Percentiles rank a stretch among this genome's conserved stretches.
Evolutionary conservation across 2,329 filamentous ascomycete genomes (phyloP).

Genomic region (Intubia oerlemansii): DNA sequence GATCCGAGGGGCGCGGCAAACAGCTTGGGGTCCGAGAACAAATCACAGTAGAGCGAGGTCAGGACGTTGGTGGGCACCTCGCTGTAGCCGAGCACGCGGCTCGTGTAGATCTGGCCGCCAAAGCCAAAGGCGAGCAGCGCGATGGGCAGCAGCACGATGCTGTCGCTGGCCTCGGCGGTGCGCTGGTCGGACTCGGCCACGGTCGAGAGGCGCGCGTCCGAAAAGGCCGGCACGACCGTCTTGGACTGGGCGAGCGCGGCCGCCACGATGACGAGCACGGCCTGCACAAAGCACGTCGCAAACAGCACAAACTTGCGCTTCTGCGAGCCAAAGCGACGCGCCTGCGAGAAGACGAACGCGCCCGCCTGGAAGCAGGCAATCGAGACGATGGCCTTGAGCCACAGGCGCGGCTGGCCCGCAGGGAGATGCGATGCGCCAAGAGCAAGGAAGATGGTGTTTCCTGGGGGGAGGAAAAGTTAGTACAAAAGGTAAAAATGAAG

Average conservation of each 20-base stretch:
- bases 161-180: slow-evolving; percentile 17
- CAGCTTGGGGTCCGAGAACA: slow-evolving; percentile 27
- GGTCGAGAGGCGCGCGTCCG: slow-evolving; percentile 9
- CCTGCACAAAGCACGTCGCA: slow-evolving; percentile 32
- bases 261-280: slow-evolving; percentile 25
- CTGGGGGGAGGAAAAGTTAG: too few species aligned
- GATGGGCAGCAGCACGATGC: slow-evolving; percentile 15
- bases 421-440: slow-evolving; percentile 36
- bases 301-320: slow-evolving; percentile 46
- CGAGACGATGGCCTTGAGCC: slow-evolving; percentile 52
- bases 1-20: slow-evolving; percentile 18
- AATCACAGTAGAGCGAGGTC: slow-evolving; percentile 30
- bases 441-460: slow-evolving; percentile 63
- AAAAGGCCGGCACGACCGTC: slow-evolving; percentile 21
- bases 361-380: slow-evolving; percentile 51
- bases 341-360: slow-evolving; percentile 47
- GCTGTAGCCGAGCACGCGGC: slow-evolving; percentile 26
- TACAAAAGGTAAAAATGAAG: too few species aligned
- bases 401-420: slow-evolving; percentile 30
- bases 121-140: slow-evolving; percentile 31
- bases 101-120: slow-evolving; percentile 32
- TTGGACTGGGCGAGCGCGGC: slow-evolving; percentile 27
- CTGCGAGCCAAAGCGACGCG: slow-evolving; percentile 32
- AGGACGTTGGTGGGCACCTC: slow-evolving; percentile 34
- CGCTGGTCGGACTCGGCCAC: slow-evolving; percentile 15